These are phyloP conservation scores for Pisolithus sp. DNA, from an alignment of 768 basidiomycete species.

Conservation along the genomic window DNA sequence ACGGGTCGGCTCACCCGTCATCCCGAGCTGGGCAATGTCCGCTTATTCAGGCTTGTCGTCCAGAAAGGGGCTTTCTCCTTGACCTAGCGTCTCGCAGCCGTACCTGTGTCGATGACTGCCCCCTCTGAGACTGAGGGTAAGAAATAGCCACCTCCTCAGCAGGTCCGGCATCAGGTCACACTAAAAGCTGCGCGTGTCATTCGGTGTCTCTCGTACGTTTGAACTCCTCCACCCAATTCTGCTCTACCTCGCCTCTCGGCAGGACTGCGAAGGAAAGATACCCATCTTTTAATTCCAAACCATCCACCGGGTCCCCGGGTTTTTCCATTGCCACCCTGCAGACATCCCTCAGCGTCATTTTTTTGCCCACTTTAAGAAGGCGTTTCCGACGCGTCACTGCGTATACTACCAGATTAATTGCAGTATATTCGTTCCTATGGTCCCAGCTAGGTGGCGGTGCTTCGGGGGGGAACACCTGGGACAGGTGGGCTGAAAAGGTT, in stretches of 20 bases:
- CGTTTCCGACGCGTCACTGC: slow-evolving; percentile 71
- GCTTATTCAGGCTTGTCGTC: no score
- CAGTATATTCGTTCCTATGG: slow-evolving; percentile 54
- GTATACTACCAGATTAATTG: slow-evolving; percentile 67
- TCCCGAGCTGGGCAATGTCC: no score
- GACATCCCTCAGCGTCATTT: slow-evolving; percentile 79
- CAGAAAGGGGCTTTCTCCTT: no score
- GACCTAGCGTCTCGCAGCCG: no score
- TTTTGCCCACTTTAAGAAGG: slow-evolving; percentile 86
- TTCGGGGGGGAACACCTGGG: slow-evolving; percentile 76
- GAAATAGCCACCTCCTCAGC: no score
- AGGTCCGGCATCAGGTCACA: no score
- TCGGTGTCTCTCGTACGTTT: slow-evolving; percentile 36
- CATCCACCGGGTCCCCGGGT: slow-evolving; percentile 59
- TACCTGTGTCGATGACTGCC: no score
- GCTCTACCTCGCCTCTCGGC: slow-evolving; percentile 70
- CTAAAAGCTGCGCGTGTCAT: neutral
- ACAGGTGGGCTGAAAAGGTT: slow-evolving; percentile 71
- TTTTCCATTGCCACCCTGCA: slow-evolving; percentile 56
- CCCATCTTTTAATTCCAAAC: slow-evolving; percentile 78
- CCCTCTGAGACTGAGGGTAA: no score
- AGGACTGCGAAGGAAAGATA: slow-evolving; percentile 76
- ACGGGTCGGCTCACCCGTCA: no score
- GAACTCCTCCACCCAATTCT: slow-evolving; percentile 83
- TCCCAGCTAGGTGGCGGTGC: slow-evolving; percentile 74